Percentiles rank a stretch among this genome's conserved stretches.
Evolutionary conservation across 2,329 filamentous ascomycete genomes (phyloP).

Genomic region (Pyrenochaeta sp.): DNA sequence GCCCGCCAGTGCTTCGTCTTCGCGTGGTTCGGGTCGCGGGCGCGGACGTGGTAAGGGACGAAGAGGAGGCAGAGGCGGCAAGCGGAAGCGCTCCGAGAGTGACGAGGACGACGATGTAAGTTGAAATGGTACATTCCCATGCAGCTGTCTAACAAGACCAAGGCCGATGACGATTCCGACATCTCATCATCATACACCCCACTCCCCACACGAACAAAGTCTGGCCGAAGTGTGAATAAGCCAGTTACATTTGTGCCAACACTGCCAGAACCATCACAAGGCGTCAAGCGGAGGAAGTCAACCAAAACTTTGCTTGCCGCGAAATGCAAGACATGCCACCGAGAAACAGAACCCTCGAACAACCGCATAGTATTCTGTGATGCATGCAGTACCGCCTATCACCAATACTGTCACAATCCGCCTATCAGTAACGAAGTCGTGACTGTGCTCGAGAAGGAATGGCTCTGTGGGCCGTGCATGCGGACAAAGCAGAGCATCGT

Average conservation of each 20-base stretch:
- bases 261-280: conserved; percentile 57
- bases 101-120: conserved; percentile 47
- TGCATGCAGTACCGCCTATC: conserved; percentile 80
- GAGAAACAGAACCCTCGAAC: conserved; percentile 73
- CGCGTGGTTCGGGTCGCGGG: conserved; percentile 48
- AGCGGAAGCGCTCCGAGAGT: conserved; percentile 51
- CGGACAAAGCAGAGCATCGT: conserved; percentile 41
- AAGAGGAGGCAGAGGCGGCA: conserved; percentile 45
- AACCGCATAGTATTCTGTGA: conserved; percentile 90
- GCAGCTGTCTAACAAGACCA: conserved; percentile 22
- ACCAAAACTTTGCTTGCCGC: conserved; percentile 60
- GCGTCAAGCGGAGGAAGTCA: conserved; percentile 66
- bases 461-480: conserved; percentile 73
- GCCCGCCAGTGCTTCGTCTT: conserved; percentile 31
- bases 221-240: conserved; percentile 75
- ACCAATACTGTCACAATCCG: conserved; percentile 82
- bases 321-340: conserved; percentile 76
- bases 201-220: conserved; percentile 75
- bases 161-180: conserved; percentile 48
- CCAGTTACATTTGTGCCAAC: conserved; percentile 70
- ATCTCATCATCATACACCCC: conserved; percentile 59
- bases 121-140: conserved; percentile 8
- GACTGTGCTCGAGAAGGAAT: conserved; percentile 71
- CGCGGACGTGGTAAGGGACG: conserved; percentile 47
- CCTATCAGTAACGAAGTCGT: conserved; percentile 75